These are phyloP conservation scores for Asparagopsis taxiformis DNA, from an alignment of 31 red algal species.

Conservation along the genomic window DNA sequence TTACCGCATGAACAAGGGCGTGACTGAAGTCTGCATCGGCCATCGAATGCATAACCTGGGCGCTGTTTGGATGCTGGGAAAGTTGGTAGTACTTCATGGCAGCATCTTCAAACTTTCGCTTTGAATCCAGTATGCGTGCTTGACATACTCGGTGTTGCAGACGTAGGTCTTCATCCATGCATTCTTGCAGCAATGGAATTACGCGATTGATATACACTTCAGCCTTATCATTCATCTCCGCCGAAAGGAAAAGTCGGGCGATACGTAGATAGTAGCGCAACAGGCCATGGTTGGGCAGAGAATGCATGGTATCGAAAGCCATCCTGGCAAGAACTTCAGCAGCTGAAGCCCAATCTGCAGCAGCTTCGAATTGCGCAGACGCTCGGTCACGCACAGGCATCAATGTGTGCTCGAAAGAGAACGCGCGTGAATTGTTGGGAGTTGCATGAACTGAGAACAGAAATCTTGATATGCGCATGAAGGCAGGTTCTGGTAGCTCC, in stretches of 20 bases:
- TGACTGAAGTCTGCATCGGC: conserved; percentile 26
- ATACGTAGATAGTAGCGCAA: conserved; percentile 64
- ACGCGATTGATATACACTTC: conserved; percentile 63
- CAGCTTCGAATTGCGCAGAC: conserved; percentile 30
- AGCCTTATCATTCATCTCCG: conserved; percentile 31
- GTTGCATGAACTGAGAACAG: conserved; percentile 4
- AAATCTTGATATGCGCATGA: conserved; percentile 8
- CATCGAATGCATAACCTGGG: conserved; percentile 26
- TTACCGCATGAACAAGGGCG: conserved; percentile 72
- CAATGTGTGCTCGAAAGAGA: conserved; percentile 57
- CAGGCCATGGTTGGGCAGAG: conserved; percentile 14
- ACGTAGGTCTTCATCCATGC: conserved; percentile 31
- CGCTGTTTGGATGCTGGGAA: conserved; percentile 41
- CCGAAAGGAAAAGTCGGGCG: conserved; percentile 58
- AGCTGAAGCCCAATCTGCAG: conserved; percentile 34
- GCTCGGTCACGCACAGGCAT: conserved; percentile 37
- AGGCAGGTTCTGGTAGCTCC: neutral
- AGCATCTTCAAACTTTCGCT: conserved; percentile 86
- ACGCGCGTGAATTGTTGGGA: conserved; percentile 32
- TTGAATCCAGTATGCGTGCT: conserved; percentile 78
- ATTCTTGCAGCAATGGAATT: conserved; percentile 32
- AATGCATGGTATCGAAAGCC: conserved; percentile 33
- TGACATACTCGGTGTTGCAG: conserved; percentile 53
- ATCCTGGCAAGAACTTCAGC: conserved; percentile 45
- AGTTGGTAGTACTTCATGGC: conserved; percentile 87